Evolutionary conservation across 108 stramenopile genomes (phyloP).

Genomic region (Phaeodactylum tricornutum): DNA sequence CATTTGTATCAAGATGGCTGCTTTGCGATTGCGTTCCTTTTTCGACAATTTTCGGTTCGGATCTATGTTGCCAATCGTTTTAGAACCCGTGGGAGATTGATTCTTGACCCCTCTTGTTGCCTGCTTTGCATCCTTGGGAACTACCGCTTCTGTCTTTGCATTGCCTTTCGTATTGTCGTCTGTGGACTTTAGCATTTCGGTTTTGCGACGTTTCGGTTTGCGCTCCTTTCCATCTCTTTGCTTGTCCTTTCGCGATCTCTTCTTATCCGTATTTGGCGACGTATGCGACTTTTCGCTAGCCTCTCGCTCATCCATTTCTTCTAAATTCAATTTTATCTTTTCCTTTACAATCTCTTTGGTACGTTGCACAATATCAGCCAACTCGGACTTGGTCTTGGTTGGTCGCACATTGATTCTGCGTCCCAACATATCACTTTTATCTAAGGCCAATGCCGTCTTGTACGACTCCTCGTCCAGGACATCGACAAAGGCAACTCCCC

Average conservation of each 20-base stretch:
- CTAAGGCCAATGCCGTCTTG: constrained; percentile 32
- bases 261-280: background rate
- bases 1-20: constrained; percentile 31
- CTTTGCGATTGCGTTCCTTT: constrained; percentile 37
- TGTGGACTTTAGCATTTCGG: background rate
- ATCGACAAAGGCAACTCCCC: constrained; percentile 81
- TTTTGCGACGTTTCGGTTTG: background rate
- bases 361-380: constrained; percentile 51
- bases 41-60: constrained; percentile 25
- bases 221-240: background rate
- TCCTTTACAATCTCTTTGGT: constrained; percentile 38
- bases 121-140: too few species aligned
- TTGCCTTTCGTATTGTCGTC: too few species aligned
- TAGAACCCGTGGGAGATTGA: too few species aligned
- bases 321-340: constrained; percentile 10
- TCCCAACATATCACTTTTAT: constrained; percentile 38
- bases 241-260: background rate
- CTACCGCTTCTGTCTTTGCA: too few species aligned
- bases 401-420: constrained; percentile 66
- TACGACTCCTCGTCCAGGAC: constrained; percentile 47
- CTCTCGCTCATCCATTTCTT: constrained; percentile 19
- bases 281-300: background rate
- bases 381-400: constrained; percentile 47
- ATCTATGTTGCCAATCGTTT: too few species aligned
- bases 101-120: background rate